Evolutionary conservation across 495 filamentous ascomycete species (phyloP).

Genomic region (Aspergillus biplanus): DNA sequence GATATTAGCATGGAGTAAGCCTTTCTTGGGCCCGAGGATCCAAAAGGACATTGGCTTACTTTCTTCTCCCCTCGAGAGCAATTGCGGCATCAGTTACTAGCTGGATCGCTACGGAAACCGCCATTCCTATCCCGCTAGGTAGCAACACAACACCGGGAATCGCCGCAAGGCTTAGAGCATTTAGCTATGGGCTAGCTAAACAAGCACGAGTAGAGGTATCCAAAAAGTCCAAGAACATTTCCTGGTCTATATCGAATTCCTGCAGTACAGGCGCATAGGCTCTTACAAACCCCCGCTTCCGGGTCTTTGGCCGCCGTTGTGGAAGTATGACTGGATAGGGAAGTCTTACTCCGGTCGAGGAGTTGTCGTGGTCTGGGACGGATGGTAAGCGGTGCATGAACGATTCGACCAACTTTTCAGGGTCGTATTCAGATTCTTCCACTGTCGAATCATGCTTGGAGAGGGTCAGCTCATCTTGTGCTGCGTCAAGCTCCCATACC

Average conservation of each 20-base stretch:
- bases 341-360: constrained; percentile 35
- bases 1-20: not conserved
- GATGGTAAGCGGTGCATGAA: constrained; percentile 15
- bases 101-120: constrained; percentile 47
- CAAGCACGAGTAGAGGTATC: constrained; percentile 48
- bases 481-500: constrained; percentile 57
- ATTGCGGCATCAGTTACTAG: constrained; percentile 48
- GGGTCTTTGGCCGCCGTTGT: constrained; percentile 36
- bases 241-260: constrained; percentile 54
- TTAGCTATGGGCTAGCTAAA: constrained; percentile 39
- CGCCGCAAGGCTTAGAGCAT: constrained; percentile 50
- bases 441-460: not conserved
- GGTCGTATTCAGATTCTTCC: constrained; percentile 5
- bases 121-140: constrained; percentile 47
- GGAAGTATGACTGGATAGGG: constrained; percentile 39
- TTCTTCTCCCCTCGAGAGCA: constrained; percentile 43
- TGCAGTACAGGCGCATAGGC: constrained; percentile 57
- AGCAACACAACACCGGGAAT: constrained; percentile 36
- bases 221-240: constrained; percentile 59
- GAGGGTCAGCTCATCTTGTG: constrained; percentile 36
- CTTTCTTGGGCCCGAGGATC: not conserved
- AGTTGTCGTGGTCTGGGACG: constrained; percentile 1
- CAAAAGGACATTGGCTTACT: constrained; percentile 20
- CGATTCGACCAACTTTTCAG: constrained; percentile 23
- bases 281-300: constrained; percentile 36